Evolutionary conservation across 305 asterid genomes (phyloP), one percentile per base, ranked within the genome.

Genomic region (Fraxinus latifolia): DNA sequence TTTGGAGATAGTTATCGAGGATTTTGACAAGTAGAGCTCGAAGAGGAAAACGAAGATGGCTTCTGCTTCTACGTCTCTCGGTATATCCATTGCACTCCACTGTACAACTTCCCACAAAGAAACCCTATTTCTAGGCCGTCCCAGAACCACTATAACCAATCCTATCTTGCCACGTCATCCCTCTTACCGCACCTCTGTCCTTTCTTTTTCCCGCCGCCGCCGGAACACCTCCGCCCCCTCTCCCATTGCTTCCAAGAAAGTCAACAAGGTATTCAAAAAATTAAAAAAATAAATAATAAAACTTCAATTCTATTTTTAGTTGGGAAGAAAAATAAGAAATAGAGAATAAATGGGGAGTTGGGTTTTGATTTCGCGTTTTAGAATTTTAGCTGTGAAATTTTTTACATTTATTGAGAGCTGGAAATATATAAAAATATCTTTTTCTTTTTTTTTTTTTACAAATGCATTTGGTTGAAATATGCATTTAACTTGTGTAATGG

Each of bases 121-220:
- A 23, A 78, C 80, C 83, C 74, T 84, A 75, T 81, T 85, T 29
- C 39, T n/a, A 27, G 76, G 81, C 80, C 85, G 72, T 68, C 83
- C 88, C 50, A 83, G 79, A 55, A 80, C n/a, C 58, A 71, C 79
- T 32, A 50, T 79, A 60, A 71, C 83, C 82, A 85, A 71, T 74
- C 70, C 77, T n/a, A 33, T 81, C 77, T 81, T 73, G 81, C 86
- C 83, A 14, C 87, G 72, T 39, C 88, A 65, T 72, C 80, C 76
- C 4, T 80, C 85, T 29, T 68, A 86, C 58, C 87, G 85, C 74
- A 81, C 87, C 86, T 37, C 91, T 36, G 67, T 81, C 36, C 84
- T 92, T 82, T 79, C 85, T 58, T 91, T 87, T 84, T 84, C 91
- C 86, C 84, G 90, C 90, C 93, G 93, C 83, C 93, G 96, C 25